phyloP scores from a whole-genome alignment of 345 rosid genomes.

The Eucalyptus decipiens region DNA sequence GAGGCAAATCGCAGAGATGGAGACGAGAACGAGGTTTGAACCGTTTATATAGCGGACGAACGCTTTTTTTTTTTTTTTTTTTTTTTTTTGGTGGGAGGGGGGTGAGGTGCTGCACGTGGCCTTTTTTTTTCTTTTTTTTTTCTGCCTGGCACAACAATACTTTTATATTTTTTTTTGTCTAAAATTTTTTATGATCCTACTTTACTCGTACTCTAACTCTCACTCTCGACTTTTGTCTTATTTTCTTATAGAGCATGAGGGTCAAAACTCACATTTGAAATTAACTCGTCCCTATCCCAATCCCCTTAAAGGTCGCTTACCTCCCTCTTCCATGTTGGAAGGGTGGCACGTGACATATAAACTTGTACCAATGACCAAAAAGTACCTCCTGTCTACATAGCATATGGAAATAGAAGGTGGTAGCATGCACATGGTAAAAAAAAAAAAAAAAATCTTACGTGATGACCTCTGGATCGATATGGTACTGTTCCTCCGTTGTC shows the following conservation, averaged over 20 bases:
- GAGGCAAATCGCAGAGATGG: not conserved
- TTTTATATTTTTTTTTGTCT: not conserved
- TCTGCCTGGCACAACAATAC: fast-evolving
- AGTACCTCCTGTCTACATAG: not conserved
- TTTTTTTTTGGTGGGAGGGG: fast-evolving
- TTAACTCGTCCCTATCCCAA: fast-evolving
- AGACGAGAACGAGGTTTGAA: not conserved
- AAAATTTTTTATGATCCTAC: too few relatives aligned
- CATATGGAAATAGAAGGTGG: too few relatives aligned
- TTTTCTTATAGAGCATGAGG: fast-evolving
- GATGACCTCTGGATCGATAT: not conserved
- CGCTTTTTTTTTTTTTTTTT: too few relatives aligned
- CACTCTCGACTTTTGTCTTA: fast-evolving
- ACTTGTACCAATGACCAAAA: not conserved
- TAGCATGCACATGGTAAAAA: fast-evolving
- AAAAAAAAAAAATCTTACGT: not conserved
- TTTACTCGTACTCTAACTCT: too few relatives aligned
- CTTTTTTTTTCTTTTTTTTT: not conserved
- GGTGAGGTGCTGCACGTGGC: not conserved
- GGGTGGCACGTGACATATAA: fast-evolving
- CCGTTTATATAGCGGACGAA: not conserved
- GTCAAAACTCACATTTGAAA: too few relatives aligned
- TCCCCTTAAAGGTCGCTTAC: fast-evolving
- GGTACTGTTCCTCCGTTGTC: fast-evolving
- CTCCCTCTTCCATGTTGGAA: fast-evolving